phyloP scores from a whole-genome alignment of 2,329 filamentous ascomycete genomes.

The Geosmithia flava region DNA sequence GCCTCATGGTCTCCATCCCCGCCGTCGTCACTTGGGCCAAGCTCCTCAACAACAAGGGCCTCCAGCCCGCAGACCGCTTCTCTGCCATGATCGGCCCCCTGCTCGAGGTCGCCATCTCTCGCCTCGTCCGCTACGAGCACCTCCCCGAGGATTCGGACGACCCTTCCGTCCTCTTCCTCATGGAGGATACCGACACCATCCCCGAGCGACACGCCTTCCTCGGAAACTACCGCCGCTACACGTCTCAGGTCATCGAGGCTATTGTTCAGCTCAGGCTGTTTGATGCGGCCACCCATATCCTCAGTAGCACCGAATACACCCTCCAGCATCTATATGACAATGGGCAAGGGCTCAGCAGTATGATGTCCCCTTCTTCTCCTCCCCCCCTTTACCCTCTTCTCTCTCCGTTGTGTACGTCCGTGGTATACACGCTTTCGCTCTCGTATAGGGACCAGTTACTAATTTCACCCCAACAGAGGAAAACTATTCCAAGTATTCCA shows the following conservation, averaged over 20 bases:
- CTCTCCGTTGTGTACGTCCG: too few relatives aligned
- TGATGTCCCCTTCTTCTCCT: slow-evolving; percentile 9
- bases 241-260: slow-evolving; percentile 72
- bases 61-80: slow-evolving; percentile 51
- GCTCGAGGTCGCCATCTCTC: slow-evolving; percentile 69
- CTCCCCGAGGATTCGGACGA: slow-evolving; percentile 74
- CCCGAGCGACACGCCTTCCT: slow-evolving; percentile 92
- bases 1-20: slow-evolving; percentile 86
- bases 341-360: slow-evolving; percentile 54
- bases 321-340: slow-evolving; percentile 66
- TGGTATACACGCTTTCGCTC: too few relatives aligned
- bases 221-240: slow-evolving; percentile 89
- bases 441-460: too few relatives aligned
- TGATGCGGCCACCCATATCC: slow-evolving; percentile 78
- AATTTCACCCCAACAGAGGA: background rate
- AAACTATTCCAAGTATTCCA: slow-evolving; percentile 56
- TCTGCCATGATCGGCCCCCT: slow-evolving; percentile 58
- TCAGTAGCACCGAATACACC: slow-evolving; percentile 64
- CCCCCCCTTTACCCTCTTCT: too few relatives aligned
- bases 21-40: slow-evolving; percentile 83
- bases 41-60: slow-evolving; percentile 59
- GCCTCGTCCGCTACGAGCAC: slow-evolving; percentile 78
- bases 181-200: slow-evolving; percentile 89
- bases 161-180: slow-evolving; percentile 66
- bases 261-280: slow-evolving; percentile 73